Percentiles rank a stretch among this genome's conserved stretches.
Conservation (phyloP, 176 grass and related monocot genomes). For the Juncus effusus region DNA sequence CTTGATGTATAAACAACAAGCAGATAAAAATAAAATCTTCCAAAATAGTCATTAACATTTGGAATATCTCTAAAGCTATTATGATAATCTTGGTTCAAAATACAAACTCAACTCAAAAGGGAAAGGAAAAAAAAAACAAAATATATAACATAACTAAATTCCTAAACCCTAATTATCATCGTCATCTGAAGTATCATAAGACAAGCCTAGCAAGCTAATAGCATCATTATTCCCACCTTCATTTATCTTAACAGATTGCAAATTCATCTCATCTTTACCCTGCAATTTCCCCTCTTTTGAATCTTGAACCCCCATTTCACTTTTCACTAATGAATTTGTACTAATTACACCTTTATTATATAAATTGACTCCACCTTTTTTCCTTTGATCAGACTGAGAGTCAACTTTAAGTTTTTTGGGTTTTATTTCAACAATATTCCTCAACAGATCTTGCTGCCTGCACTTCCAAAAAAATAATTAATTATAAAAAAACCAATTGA, state of each 20-base stretch:
- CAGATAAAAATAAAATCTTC: too few species aligned
- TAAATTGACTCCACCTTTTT: slow-evolving; percentile 27
- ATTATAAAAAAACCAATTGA: neutral
- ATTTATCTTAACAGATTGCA: slow-evolving; percentile 25
- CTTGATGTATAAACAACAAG: too few species aligned
- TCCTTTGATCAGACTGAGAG: slow-evolving; percentile 23
- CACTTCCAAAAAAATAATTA: too few species aligned
- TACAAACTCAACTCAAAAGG: too few species aligned
- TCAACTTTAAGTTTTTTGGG: slow-evolving; percentile 57
- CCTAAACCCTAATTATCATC: slow-evolving; percentile 31
- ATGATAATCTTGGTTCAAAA: too few species aligned
- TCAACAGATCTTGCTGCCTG: slow-evolving; percentile 89
- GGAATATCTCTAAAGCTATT: too few species aligned
- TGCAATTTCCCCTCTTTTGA: neutral
- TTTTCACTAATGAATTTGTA: neutral
- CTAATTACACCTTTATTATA: slow-evolving; percentile 14
- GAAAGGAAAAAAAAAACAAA: slow-evolving; percentile 3
- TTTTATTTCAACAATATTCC: slow-evolving; percentile 79
- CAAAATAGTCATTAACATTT: too few species aligned
- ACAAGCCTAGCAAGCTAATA: slow-evolving; percentile 70
- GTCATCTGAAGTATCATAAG: slow-evolving; percentile 75
- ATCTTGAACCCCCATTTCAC: slow-evolving; percentile 18
- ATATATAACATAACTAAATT: slow-evolving; percentile 14
- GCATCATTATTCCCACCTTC: neutral
- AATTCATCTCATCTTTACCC: slow-evolving; percentile 6